phyloP scores from a whole-genome alignment of 257 asterid genomes.

The Przewalskia tangutica region DNA sequence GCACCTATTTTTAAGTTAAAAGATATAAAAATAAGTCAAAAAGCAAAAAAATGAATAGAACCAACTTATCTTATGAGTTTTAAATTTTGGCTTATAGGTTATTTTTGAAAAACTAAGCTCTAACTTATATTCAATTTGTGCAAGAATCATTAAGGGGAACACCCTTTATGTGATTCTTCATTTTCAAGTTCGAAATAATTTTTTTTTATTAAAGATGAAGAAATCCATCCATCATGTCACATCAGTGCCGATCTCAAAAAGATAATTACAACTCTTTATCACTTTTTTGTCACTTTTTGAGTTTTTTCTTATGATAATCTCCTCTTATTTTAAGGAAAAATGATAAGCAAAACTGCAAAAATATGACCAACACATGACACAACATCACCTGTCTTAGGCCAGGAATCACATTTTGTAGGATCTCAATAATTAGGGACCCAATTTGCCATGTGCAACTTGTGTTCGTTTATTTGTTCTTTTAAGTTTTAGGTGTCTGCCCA shows the following conservation, averaged over 20 bases:
- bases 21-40: too few species aligned
- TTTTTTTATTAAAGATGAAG: not conserved
- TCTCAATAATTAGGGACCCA: not conserved
- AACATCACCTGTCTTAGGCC: not conserved
- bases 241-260: not conserved
- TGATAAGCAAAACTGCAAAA: not conserved
- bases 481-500: not conserved
- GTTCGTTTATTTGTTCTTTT: not conserved
- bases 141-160: not conserved
- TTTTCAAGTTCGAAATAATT: not conserved
- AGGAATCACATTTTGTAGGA: not conserved
- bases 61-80: too few species aligned
- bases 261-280: not conserved
- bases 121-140: not conserved
- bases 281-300: not conserved
- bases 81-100: too few species aligned
- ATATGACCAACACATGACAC: not conserved
- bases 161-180: not conserved
- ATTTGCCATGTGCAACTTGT: not conserved
- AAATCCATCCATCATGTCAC: not conserved
- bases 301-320: not conserved
- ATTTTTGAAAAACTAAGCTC: too few species aligned
- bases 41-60: too few species aligned
- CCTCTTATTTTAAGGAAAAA: not conserved
- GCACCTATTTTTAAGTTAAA: too few species aligned